These are phyloP conservation scores for Pseudocercospora fuligena DNA, from an alignment of 2,329 filamentous ascomycete genomes.

Conservation along the genomic window DNA sequence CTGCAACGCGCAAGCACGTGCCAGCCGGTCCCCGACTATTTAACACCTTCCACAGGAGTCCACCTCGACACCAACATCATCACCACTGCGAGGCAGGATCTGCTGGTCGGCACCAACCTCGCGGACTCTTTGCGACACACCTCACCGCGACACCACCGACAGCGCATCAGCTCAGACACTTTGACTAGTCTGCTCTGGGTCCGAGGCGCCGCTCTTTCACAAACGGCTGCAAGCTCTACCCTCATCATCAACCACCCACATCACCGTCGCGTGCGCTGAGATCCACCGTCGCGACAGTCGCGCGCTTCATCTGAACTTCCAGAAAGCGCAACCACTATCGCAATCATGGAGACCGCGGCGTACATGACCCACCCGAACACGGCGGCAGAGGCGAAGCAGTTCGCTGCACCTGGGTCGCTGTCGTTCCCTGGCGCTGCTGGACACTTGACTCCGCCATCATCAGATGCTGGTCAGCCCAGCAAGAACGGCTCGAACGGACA, in stretches of 20 bases:
- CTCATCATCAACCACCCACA: slow-evolving; percentile 5
- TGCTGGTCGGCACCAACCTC: slow-evolving; percentile 23
- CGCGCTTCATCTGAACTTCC: slow-evolving; percentile 2
- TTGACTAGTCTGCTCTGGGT: slow-evolving; percentile 28
- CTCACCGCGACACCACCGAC: slow-evolving; percentile 5
- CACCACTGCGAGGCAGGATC: slow-evolving; percentile 23
- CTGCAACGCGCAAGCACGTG: slow-evolving; percentile 17
- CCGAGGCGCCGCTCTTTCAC: slow-evolving; percentile 20
- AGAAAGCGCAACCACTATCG: slow-evolving; percentile 13
- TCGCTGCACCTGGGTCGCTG: slow-evolving; percentile 88
- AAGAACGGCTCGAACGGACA: slow-evolving; percentile 56
- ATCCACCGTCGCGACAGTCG: slow-evolving; percentile 1
- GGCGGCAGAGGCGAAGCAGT: slow-evolving; percentile 91
- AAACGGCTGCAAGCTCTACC: slow-evolving; percentile 11
- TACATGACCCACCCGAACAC: slow-evolving; percentile 88
- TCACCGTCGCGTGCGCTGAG: not conserved
- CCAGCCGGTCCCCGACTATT: slow-evolving; percentile 9
- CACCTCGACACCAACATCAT: slow-evolving; percentile 10
- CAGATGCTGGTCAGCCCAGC: slow-evolving; percentile 66
- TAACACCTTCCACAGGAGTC: slow-evolving; percentile 9
- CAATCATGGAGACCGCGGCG: slow-evolving; percentile 71
- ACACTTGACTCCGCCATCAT: slow-evolving; percentile 80
- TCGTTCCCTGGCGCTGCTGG: slow-evolving; percentile 80
- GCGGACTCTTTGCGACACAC: slow-evolving; percentile 2
- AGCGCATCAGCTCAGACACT: slow-evolving; percentile 27